phyloP scores from a whole-genome alignment of 2,329 filamentous ascomycete species.

The Didymella arachidicola region DNA sequence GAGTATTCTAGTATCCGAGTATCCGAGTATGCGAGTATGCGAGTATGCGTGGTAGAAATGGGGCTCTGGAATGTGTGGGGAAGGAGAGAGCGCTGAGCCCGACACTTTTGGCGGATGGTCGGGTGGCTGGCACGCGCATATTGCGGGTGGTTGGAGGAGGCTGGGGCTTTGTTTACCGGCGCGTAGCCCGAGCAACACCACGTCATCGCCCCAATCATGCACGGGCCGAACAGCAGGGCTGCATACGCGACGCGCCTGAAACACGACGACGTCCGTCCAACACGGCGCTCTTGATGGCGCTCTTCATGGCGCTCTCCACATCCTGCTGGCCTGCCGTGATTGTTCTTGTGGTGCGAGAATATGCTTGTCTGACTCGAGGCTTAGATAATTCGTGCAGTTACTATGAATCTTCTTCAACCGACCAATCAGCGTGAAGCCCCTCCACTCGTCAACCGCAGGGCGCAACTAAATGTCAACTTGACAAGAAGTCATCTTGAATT shows the following conservation, averaged over 20 bases:
- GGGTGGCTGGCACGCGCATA: slow-evolving; percentile 19
- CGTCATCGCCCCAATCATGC: slow-evolving; percentile 11
- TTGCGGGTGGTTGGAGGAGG: slow-evolving; percentile 18
- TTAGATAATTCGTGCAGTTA: background rate
- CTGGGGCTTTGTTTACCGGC: slow-evolving; percentile 13
- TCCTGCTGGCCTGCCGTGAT: background rate
- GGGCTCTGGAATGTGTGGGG: slow-evolving; percentile 20
- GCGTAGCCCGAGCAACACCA: slow-evolving; percentile 12
- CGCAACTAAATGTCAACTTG: slow-evolving; percentile 9
- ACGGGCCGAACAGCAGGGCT: background rate
- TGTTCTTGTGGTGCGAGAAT: background rate
- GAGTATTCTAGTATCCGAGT: background rate
- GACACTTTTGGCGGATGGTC: slow-evolving; percentile 13
- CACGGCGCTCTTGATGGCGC: too few species aligned
- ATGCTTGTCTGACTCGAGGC: background rate
- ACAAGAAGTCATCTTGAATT: slow-evolving; percentile 2
- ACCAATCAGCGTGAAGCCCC: slow-evolving; percentile 4
- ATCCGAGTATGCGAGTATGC: too few species aligned
- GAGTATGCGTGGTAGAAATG: slow-evolving; percentile 12
- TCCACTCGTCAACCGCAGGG: slow-evolving; percentile 14
- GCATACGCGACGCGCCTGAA: background rate
- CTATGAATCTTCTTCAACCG: background rate
- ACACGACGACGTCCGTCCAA: too few species aligned
- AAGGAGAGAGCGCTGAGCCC: slow-evolving; percentile 14
- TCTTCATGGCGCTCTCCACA: background rate